A percentile compares a stretch with the other conserved stretches of the same genome.
phyloP scores from a whole-genome alignment of 441 rosid species.

The Viola pubescens region DNA sequence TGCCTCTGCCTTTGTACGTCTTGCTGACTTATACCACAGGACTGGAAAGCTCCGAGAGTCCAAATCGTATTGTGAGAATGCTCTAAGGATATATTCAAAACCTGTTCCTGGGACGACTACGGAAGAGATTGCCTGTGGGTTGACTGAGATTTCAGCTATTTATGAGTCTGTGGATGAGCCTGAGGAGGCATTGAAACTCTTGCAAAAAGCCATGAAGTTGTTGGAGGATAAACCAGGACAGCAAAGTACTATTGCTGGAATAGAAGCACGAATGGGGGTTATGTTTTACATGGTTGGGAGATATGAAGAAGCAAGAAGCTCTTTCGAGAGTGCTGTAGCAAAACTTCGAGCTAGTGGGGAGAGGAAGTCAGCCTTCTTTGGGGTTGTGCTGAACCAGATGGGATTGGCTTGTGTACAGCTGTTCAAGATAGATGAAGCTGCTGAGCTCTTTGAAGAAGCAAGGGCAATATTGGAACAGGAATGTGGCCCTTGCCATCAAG shows the following conservation, averaged over 20 bases:
- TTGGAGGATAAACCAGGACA: slow-evolving; percentile 95
- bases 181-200: slow-evolving; percentile 88
- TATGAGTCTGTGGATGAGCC: slow-evolving; percentile 93
- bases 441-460: slow-evolving; percentile 88
- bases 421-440: slow-evolving; percentile 93
- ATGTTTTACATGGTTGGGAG: slow-evolving; percentile 84
- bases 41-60: slow-evolving; percentile 95
- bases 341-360: slow-evolving; percentile 86
- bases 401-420: slow-evolving; percentile 91
- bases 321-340: slow-evolving; percentile 66
- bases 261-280: slow-evolving; percentile 93
- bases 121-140: slow-evolving; percentile 90
- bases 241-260: slow-evolving; percentile 89
- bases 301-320: slow-evolving; percentile 80
- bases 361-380: slow-evolving; percentile 88
- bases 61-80: slow-evolving; percentile 86
- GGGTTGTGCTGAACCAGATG: slow-evolving; percentile 96
- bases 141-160: slow-evolving; percentile 85
- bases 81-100: slow-evolving; percentile 80
- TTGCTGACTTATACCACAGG: slow-evolving; percentile 88
- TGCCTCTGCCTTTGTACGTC: slow-evolving; percentile 85
- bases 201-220: slow-evolving; percentile 83
- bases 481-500: slow-evolving; percentile 93
- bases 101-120: slow-evolving; percentile 91
- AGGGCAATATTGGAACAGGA: slow-evolving; percentile 79